These are phyloP conservation scores for Phaffia rhodozyma DNA, from an alignment of 1,284 basidiomycete genomes.

Conservation along the genomic window DNA sequence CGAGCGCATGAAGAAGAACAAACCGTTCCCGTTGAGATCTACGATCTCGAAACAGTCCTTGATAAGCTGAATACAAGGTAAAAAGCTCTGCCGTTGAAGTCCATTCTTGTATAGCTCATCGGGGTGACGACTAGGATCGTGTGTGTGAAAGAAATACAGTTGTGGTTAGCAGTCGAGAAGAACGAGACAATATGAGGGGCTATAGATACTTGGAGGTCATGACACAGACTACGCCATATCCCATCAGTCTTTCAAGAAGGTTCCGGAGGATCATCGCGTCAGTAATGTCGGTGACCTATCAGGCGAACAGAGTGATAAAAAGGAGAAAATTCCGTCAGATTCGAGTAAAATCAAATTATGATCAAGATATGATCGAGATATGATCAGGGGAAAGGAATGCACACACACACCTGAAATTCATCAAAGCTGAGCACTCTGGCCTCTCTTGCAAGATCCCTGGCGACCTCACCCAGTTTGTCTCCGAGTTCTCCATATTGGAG, in stretches of 20 bases:
- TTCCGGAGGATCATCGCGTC: conserved; percentile 96
- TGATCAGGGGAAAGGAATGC: conserved; percentile 10
- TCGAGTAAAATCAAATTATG: conserved; percentile 3
- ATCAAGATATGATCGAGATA: background rate
- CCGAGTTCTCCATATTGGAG: conserved; percentile 32
- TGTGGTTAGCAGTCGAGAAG: background rate
- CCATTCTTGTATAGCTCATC: conserved; percentile 98
- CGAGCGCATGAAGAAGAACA: background rate
- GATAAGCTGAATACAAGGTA: conserved; percentile 89
- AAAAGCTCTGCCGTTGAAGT: conserved; percentile 90
- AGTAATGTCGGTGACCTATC: conserved; percentile 87
- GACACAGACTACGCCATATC: conserved; percentile 82
- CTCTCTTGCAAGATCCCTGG: conserved; percentile 73
- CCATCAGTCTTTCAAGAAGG: conserved; percentile 70
- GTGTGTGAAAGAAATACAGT: conserved; percentile 7
- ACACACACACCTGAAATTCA: conserved; percentile 73
- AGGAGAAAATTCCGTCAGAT: background rate
- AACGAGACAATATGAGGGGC: background rate
- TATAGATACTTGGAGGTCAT: conserved; percentile 85
- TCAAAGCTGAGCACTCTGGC: conserved; percentile 88
- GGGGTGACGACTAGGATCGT: conserved; percentile 69
- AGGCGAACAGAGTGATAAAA: conserved; percentile 1
- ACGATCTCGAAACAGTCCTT: conserved; percentile 75
- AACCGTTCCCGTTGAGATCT: conserved; percentile 44
- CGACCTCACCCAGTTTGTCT: conserved; percentile 80